Conservation (phyloP, 2,329 filamentous ascomycete genomes). For the Phoma sp. region DNA sequence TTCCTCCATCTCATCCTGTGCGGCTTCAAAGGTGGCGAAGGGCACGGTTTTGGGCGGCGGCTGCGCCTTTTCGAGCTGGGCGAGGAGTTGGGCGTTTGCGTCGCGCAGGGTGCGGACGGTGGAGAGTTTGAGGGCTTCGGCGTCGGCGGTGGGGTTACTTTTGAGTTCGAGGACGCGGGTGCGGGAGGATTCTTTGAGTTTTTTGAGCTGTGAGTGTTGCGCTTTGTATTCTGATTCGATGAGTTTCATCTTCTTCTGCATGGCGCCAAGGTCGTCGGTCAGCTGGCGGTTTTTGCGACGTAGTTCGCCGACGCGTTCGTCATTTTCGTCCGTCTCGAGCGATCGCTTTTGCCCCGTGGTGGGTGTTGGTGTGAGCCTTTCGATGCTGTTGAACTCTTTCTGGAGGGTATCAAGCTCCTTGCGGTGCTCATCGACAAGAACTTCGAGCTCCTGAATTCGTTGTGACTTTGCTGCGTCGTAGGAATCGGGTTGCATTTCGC, state of each 20-base stretch:
- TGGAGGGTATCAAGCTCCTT: slow-evolving; percentile 78
- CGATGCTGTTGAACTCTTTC: slow-evolving; percentile 73
- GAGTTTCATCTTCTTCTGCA: slow-evolving; percentile 74
- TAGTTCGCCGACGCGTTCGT: slow-evolving; percentile 80
- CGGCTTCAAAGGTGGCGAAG: slow-evolving; percentile 75
- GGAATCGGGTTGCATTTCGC: slow-evolving; percentile 80
- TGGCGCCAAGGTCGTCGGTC: slow-evolving; percentile 75
- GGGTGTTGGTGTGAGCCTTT: slow-evolving; percentile 57
- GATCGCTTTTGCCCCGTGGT: slow-evolving; percentile 68
- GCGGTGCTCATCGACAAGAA: slow-evolving; percentile 87
- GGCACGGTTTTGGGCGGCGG: slow-evolving; percentile 66
- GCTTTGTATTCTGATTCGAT: slow-evolving; percentile 79
- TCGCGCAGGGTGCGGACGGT: slow-evolving; percentile 79
- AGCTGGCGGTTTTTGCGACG: slow-evolving; percentile 87
- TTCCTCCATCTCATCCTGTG: slow-evolving; percentile 77
- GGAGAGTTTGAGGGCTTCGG: slow-evolving; percentile 81
- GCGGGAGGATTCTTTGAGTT: slow-evolving; percentile 71
- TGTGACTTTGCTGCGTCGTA: slow-evolving; percentile 77
- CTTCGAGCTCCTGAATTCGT: slow-evolving; percentile 81
- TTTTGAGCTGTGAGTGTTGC: slow-evolving; percentile 73
- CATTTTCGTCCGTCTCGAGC: slow-evolving; percentile 62
- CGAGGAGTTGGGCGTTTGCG: slow-evolving; percentile 84
- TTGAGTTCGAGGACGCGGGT: slow-evolving; percentile 86
- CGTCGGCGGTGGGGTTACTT: slow-evolving; percentile 89
- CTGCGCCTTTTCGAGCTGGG: slow-evolving; percentile 66